Evolutionary conservation across 257 asterid genomes (phyloP).

Genomic region (Solanum arcanum): DNA sequence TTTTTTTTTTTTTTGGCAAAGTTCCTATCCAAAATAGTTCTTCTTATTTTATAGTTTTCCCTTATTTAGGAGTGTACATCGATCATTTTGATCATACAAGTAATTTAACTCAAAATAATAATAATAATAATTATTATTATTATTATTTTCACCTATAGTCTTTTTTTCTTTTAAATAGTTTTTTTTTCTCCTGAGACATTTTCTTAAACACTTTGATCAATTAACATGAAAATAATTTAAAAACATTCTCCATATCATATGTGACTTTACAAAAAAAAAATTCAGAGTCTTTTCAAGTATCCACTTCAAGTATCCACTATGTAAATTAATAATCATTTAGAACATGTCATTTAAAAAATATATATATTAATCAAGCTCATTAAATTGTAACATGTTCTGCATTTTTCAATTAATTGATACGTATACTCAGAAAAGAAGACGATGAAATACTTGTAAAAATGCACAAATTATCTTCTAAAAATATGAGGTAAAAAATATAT

Average conservation of each 20-base stretch:
- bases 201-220: not conserved
- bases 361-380: not conserved
- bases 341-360: no score
- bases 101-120: no score
- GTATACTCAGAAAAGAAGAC: not conserved
- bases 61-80: not conserved
- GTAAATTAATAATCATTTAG: no score
- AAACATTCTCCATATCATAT: no score
- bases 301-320: not conserved
- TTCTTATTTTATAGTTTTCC: not conserved
- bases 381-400: not conserved
- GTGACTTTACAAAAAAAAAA: not conserved
- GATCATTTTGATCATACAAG: not conserved
- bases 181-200: fast-evolving
- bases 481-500: not conserved
- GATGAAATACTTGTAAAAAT: not conserved
- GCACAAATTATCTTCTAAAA: not conserved
- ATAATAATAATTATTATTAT: no score
- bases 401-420: not conserved
- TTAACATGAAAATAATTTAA: not conserved
- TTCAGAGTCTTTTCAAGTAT: not conserved
- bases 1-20: not conserved
- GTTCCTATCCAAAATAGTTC: not conserved
- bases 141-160: no score
- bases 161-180: not conserved